Evolutionary conservation across 2,329 filamentous ascomycete genomes (phyloP), one percentile per base, ranked within the genome.

Genomic region (Eurotiales sp.): DNA sequence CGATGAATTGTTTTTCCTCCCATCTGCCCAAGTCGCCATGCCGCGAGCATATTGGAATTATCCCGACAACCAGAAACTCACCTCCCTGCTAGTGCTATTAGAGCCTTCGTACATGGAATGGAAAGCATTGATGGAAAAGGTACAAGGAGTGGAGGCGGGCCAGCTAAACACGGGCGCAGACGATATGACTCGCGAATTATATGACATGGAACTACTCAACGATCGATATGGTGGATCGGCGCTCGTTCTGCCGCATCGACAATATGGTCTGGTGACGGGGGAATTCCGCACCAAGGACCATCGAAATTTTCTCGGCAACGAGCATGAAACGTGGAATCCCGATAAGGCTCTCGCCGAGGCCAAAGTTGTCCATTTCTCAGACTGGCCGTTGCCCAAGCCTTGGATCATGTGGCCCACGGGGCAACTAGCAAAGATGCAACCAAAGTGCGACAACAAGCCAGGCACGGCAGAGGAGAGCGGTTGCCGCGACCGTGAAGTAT

Each of bases 1-100:
- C 75, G 86, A 90, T 58, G 85, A 88, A 50, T 75, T 89, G 0
- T 90, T 90, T 68, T 77, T 85, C 23, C 72, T 86, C 1, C 86
- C 86, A 0, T 64, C 71, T 1, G 76, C 78, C 1, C 72, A 78
- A 1, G 77, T 86, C 3, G 85, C 85, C 2, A 84, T 88, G 78
- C 84, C 86, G 1, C 79, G 83, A 27, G 86, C 86, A 8, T 88
- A 89, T 64, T 89, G 86, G 86, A 72, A 82, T 1, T 73, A 79
- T 4, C 79, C 79, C 0, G 70, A 75, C 0, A 72, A 71, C 8
- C 73, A 74, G 55, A 73, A 76, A 2, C 72, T 88, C 10, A 81
- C 82, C 0, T 82, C 81, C 2, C 76, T 84, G 37, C 61, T 87
- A 36, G 77, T 87, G 63, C 77, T 87, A 3, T 69, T 87, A 37